Evolutionary conservation across 2,329 filamentous ascomycete species (phyloP), one percentile per base, ranked within the genome.

Genomic region (Talaromyces sp.): DNA sequence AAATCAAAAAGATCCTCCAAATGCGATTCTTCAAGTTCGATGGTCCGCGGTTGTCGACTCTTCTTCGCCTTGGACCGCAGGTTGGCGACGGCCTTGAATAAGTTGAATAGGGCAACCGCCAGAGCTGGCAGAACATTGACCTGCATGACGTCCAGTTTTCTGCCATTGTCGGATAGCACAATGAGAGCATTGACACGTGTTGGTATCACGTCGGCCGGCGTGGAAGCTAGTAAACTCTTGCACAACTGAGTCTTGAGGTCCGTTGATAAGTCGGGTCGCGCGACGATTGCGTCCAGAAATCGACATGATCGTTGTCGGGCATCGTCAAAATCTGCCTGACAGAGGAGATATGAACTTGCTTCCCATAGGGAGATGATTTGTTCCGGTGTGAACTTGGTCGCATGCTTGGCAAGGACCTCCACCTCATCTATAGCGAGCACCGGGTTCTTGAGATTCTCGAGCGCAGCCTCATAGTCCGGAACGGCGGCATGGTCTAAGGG

Each of bases 331-430:
- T 66, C 70, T 21, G 70, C 68, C 68, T 75, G 68, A 48, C 72
- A 74, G 46, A 79, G 65, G 5, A 79, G 68, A 65, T 78, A 71
- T 18, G 72, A 71, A 1, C 71, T 76, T 18, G 73, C 71, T 63
- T 78, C 75, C 77, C 75, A 79, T 2, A 79, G 66, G 23, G 71
- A 68, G 40, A 78, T 54, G 2, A 75, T 75, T 64, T 79, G 77
- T 21, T 79, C 77, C 5, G 75, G 70, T 28, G 67, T 74, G 57
- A 76, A 78, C 66, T 70, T 74, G 37, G 73, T 70, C 21, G 77
- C 64, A 2, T 67, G 66, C 42, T 70, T 75, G 21, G 74, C 67
- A 21, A 75, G 65, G 39, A 66, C 65, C 31, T 78, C 76, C 12
- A 76, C 76, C 60, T 78, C 76, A 9, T 79, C 76, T 40, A 72